Conservation (phyloP, 305 asterid genomes). For the Nicotiana rustica region DNA sequence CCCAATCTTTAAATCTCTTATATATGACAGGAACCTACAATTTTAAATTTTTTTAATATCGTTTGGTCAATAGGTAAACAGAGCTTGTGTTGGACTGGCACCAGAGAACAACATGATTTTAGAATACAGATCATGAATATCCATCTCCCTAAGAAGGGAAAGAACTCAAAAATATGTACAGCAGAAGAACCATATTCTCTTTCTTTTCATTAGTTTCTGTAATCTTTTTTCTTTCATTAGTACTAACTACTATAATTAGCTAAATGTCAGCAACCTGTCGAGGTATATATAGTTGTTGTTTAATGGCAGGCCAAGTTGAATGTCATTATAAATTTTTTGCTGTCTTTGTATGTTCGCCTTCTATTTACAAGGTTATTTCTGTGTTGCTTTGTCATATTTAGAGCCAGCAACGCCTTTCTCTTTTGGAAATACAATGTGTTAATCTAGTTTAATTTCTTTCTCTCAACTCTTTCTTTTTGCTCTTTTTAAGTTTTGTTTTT, state of each 20-base stretch:
- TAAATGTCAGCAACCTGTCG: not conserved
- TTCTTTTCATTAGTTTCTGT: not conserved
- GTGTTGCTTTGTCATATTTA: not conserved
- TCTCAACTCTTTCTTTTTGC: too few species aligned
- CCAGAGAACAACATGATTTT: slow-evolving; percentile 93
- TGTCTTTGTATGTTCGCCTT: not conserved
- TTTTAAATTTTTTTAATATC: not conserved
- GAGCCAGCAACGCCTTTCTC: not conserved
- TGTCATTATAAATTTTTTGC: not conserved
- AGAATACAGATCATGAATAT: slow-evolving; percentile 69
- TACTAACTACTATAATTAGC: not conserved
- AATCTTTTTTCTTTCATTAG: not conserved
- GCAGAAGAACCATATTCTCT: slow-evolving; percentile 2
- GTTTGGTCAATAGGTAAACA: slow-evolving; percentile 28
- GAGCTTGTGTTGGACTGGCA: slow-evolving; percentile 93
- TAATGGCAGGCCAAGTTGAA: not conserved
- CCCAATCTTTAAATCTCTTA: not conserved
- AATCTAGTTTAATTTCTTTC: not conserved
- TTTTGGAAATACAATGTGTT: not conserved
- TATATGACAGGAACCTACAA: not conserved
- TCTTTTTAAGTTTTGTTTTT: too few species aligned
- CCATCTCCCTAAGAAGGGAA: not conserved
- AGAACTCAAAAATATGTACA: not conserved
- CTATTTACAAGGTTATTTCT: not conserved
- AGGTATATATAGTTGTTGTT: not conserved